phyloP scores from a whole-genome alignment of 2,329 filamentous ascomycete species.

The Beauveria varroae region DNA sequence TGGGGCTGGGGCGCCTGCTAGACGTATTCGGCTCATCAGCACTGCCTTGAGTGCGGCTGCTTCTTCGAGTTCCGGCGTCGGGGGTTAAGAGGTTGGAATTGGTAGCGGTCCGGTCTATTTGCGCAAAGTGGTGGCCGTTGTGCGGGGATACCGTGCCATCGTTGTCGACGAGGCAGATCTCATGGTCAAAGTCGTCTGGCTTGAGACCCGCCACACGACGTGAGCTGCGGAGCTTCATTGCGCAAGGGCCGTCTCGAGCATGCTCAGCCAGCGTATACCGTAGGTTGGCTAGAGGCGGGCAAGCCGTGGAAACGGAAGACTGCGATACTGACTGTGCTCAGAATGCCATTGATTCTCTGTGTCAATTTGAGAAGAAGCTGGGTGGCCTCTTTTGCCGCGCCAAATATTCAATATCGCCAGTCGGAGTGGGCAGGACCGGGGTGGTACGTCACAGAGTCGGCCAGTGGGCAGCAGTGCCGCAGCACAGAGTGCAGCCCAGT shows the following conservation, averaged over 20 bases:
- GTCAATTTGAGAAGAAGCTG: neutral
- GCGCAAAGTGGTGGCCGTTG: conserved; percentile 4
- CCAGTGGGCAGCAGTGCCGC: neutral
- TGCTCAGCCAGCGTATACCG: neutral
- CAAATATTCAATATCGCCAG: neutral
- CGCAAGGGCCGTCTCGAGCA: neutral
- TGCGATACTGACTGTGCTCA: neutral
- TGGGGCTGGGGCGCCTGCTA: conserved; percentile 1
- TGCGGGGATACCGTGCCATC: conserved; percentile 21
- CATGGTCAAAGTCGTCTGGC: conserved; percentile 61
- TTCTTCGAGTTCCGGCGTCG: neutral
- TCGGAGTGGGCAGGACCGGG: neutral
- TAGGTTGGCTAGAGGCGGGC: neutral
- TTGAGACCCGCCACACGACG: conserved; percentile 48
- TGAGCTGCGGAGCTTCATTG: conserved; percentile 35
- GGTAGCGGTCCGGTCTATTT: conserved; percentile 9
- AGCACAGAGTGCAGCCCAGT: neutral
- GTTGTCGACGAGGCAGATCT: conserved; percentile 60
- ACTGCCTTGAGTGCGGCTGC: conserved; percentile 1
- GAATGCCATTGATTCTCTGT: neutral
- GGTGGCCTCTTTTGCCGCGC: neutral
- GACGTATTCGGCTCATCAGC: neutral
- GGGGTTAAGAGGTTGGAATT: conserved; percentile 13
- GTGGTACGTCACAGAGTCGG: neutral
- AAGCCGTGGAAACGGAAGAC: neutral